Percentiles rank a stretch among this genome's conserved stretches.
Conservation (phyloP, 192 early-diverging fungal genomes). For the Rhizoclosmatium sp. region DNA sequence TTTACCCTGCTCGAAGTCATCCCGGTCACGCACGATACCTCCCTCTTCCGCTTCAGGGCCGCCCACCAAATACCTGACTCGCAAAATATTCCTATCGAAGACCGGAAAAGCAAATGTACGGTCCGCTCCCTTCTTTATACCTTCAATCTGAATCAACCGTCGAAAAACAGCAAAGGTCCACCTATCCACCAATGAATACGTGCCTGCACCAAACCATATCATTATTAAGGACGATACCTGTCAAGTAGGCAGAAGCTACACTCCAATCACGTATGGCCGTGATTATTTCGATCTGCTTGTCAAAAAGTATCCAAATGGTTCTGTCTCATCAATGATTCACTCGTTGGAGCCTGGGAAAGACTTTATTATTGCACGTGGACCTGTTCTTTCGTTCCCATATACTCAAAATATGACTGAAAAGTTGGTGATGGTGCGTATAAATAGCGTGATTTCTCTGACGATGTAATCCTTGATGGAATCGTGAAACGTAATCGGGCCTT, state of each 20-base stretch:
- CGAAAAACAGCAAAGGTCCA: not conserved
- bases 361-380: constrained; percentile 67
- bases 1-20: constrained; percentile 47
- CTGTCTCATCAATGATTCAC: constrained; percentile 50
- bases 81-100: not conserved
- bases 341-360: constrained; percentile 22
- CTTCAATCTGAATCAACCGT: not conserved
- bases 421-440: constrained; percentile 73
- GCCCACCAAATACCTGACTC: constrained; percentile 6
- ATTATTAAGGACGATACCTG: constrained; percentile 69
- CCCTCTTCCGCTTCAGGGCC: constrained; percentile 45
- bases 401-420: constrained; percentile 64
- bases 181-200: constrained; percentile 30
- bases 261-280: constrained; percentile 69
- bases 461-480: too few species aligned
- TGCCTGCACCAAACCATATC: constrained; percentile 52
- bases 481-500: too few species aligned
- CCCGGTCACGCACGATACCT: constrained; percentile 49
- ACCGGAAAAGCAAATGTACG: not conserved
- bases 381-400: constrained; percentile 76
- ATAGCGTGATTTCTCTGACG: not conserved
- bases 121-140: not conserved
- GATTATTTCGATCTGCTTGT: constrained; percentile 81
- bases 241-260: constrained; percentile 79
- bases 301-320: constrained; percentile 79